Evolutionary conservation across 805 yeast species (phyloP).

Genomic region (Debaryomyces maramus): DNA sequence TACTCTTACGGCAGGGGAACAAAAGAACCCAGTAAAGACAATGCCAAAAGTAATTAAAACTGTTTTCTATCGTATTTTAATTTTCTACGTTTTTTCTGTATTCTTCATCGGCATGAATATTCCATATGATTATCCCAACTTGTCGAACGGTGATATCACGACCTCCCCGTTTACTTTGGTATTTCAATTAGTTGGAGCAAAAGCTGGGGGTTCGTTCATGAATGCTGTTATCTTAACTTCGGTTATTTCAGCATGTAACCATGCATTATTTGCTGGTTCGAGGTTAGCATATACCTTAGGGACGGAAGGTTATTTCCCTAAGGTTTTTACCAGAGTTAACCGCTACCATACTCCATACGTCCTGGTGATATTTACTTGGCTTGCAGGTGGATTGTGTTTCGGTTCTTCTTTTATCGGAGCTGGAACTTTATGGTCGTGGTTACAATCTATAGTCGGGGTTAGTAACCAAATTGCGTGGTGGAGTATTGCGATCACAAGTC

Average conservation of each 20-base stretch:
- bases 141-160: slow-evolving; percentile 25
- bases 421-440: slow-evolving; percentile 54
- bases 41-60: slow-evolving; percentile 33
- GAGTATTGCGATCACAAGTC: slow-evolving; percentile 48
- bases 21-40: slow-evolving; percentile 27
- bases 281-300: slow-evolving; percentile 52
- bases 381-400: slow-evolving; percentile 57
- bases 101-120: slow-evolving; percentile 44
- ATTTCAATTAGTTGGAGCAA: slow-evolving; percentile 43
- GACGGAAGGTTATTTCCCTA: slow-evolving; percentile 48
- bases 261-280: slow-evolving; percentile 52
- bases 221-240: slow-evolving; percentile 59
- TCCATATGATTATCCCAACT: slow-evolving; percentile 37
- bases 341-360: slow-evolving; percentile 49
- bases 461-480: slow-evolving; percentile 55
- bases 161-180: slow-evolving; percentile 46
- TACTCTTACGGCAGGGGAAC: slow-evolving; percentile 36
- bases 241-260: slow-evolving; percentile 55
- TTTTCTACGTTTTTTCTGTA: slow-evolving; percentile 38
- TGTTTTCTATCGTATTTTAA: slow-evolving; percentile 32
- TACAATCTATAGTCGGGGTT: slow-evolving; percentile 53
- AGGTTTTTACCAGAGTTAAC: slow-evolving; percentile 41
- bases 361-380: slow-evolving; percentile 51
- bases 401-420: slow-evolving; percentile 58
- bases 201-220: slow-evolving; percentile 43